Evolutionary conservation across 2,329 filamentous ascomycete genomes (phyloP).

Genomic region (Hymenoscyphus occultus): DNA sequence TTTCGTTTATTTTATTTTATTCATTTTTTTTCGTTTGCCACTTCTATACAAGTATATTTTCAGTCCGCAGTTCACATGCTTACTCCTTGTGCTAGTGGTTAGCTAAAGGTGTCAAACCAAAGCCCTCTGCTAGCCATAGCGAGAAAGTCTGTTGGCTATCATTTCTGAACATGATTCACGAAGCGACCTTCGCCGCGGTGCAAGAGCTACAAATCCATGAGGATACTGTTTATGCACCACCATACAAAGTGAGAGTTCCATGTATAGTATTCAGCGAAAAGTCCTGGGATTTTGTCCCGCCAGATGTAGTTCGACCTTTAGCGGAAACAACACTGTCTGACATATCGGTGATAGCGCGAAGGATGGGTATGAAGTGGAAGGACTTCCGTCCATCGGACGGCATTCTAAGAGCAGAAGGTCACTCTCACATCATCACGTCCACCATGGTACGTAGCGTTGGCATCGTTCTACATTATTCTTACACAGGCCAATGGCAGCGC

Average conservation of each 20-base stretch:
- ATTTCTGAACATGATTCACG: constrained; percentile 20
- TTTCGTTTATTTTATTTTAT: no score
- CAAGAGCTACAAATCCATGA: neutral
- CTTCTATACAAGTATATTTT: no score
- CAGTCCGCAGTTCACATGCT: neutral
- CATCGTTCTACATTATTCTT: constrained; percentile 27
- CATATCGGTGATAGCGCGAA: constrained; percentile 32
- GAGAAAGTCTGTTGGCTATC: constrained; percentile 21
- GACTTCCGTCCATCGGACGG: constrained; percentile 32
- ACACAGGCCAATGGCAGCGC: constrained; percentile 20
- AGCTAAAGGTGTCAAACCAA: constrained; percentile 5
- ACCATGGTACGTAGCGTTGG: constrained; percentile 30
- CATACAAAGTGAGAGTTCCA: constrained; percentile 18
- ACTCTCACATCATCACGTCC: constrained; percentile 31
- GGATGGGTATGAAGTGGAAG: constrained; percentile 36
- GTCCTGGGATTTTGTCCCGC: constrained; percentile 37
- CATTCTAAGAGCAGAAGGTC: constrained; percentile 32
- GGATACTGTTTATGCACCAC: neutral
- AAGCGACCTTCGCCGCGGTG: constrained; percentile 5
- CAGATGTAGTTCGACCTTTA: constrained; percentile 33
- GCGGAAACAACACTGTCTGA: constrained; percentile 30
- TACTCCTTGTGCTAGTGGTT: constrained; percentile 10
- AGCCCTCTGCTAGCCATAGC: constrained; percentile 5
- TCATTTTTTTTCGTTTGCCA: no score
- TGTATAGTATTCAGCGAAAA: constrained; percentile 26